Base-by-base conservation (phyloP, 108 stramenopile genomes). In the Nitzschia palea region DNA sequence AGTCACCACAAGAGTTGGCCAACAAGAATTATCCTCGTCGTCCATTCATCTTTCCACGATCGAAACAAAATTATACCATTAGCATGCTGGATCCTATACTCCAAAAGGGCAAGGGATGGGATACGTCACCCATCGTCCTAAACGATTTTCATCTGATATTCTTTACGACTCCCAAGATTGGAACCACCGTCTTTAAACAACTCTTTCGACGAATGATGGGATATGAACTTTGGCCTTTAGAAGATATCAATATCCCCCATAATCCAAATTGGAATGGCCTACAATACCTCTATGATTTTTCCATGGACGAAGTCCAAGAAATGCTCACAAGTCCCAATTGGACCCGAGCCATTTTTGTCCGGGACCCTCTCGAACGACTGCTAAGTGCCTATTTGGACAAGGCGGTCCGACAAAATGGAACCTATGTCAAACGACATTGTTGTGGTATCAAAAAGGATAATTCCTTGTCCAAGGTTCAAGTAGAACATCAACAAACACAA, bases 121-220 rank as follows among this genome's bases (percentile, higher is more conserved):
- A 76, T 36, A 32, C 54, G 4, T 56, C 81, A 10, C 84, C 84
- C 3, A 85, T 86, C 44, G 83, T 89, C 4, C 12, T 86, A 4
- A 52, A 73, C 58, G 51, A 84, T 30, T 74, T 80, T 65, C 70
- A 77, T 33, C 72, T 89, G 1, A 23, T 86, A 3, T 79, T 89
- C 63, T 89, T 89, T 52, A 73, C 82, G 2, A 60, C 57, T n/a
- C 78, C 80, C 23, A 86, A 89, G 50, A 79, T 85, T 8, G 82
- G 64, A 1, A 84, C 75, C 44, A 86, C 84, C 4, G 74, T 67
- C 4, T 76, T 67, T 20, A 79, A 82, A 40, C 80, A 79, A 54
- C 55, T 86, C 2, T 79, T 82, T 65, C 82, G 82, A 10, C 66
- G 79, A 52, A 84, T 89, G 54, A 67, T 58, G 60, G 75, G 76